Base-by-base conservation (phyloP, 495 filamentous ascomycete species). In the Poronia punctata region DNA sequence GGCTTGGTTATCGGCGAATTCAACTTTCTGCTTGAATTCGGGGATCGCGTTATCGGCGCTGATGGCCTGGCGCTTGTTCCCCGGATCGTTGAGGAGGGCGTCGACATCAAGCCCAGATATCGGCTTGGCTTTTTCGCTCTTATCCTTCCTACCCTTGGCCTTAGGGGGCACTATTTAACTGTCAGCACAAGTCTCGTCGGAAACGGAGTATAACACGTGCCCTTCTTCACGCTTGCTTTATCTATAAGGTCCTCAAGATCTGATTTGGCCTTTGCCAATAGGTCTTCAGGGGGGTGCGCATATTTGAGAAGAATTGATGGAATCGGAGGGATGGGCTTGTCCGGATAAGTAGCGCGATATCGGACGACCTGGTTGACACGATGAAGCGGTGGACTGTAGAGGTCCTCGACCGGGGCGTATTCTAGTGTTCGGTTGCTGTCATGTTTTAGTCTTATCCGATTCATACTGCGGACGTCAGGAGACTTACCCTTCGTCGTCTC, bases 51-150 rank as follows among this genome's bases (percentile, higher is more conserved):
- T 97, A 17, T 79, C 67, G 0, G 75, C 51, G 3, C 82, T 82
- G 37, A 99, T 88, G 41, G 75, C 82, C 26, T 64, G 61, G 27
- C 60, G 58, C 32, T 57, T 60, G 38, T 50, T 78, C 65, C 56
- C 65, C 30, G 55, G 52, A 31, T 49, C 48, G 23, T 72, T 70
- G 17, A 95, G 79, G 12, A 95, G 80, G 1, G 75, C 74, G 44
- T 86, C 82, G 38, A 95, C 75, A 50, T 99, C 83, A 12, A 99
- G 80, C 12, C 88, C 90, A 0, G 93, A 99, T 21, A 95, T 79
- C 0, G 93, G 93, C 43, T 86, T 88, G 45, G 82, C 75, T 7
- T 75, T 65, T 22, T 89, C 76, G 15, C 79, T 82, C 21, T 71
- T 68, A 44, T 79, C 74, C 51, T 81, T 84, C 26, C 74, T 77